Conservation (phyloP, 305 asterid species). For the Fraxinus sp. region DNA sequence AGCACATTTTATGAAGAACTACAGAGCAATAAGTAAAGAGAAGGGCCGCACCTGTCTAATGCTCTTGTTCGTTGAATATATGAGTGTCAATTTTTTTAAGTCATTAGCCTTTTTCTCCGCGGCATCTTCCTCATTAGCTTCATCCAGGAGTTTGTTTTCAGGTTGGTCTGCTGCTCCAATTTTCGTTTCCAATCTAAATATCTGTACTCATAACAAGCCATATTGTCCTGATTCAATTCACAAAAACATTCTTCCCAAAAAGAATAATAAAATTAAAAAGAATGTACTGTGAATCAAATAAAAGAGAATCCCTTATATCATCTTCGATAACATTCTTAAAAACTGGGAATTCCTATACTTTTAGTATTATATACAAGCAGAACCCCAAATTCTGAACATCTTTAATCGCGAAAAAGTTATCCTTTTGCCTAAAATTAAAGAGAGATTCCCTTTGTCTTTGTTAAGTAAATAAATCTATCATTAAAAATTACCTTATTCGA, state of each 20-base stretch:
- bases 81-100: constrained; percentile 20
- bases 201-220: constrained; percentile 38
- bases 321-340: not conserved
- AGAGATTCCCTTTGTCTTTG: not conserved
- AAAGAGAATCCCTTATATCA: not conserved
- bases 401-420: not conserved
- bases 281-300: not conserved
- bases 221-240: not conserved
- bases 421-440: not conserved
- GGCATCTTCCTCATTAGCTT: constrained; percentile 35
- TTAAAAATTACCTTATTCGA: constrained; percentile 55
- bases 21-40: not conserved
- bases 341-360: not conserved
- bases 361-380: not conserved
- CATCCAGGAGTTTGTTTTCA: constrained; percentile 38
- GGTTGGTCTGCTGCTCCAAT: constrained; percentile 34
- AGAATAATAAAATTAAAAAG: not conserved
- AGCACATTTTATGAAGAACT: not conserved
- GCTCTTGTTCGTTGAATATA: constrained; percentile 47
- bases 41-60: constrained; percentile 41
- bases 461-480: not conserved
- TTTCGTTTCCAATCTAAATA: constrained; percentile 71
- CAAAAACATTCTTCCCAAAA: not conserved
- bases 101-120: constrained; percentile 37
- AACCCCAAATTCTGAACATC: not conserved